phyloP scores from a whole-genome alignment of 2,329 filamentous ascomycete genomes.

The Botrytis paeoniae region DNA sequence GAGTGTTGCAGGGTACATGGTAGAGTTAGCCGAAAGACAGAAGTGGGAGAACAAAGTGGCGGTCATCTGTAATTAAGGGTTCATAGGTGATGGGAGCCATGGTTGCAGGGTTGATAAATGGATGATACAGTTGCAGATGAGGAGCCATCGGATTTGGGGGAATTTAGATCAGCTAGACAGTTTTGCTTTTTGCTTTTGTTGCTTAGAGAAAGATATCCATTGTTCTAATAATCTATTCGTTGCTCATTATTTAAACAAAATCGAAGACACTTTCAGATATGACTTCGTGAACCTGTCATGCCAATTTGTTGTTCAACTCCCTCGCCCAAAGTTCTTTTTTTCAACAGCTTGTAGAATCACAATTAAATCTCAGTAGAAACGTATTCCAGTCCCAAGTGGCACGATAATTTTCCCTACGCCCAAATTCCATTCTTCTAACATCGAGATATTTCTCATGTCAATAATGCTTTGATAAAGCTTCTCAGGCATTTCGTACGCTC shows the following conservation, averaged over 20 bases:
- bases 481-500: too few relatives aligned
- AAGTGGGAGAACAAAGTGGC: not conserved
- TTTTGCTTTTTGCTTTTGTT: not conserved
- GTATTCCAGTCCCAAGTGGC: not conserved
- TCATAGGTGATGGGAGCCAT: not conserved
- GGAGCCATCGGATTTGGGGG: not conserved
- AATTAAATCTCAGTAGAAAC: not conserved
- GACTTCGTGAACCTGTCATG: not conserved
- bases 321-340: too few relatives aligned
- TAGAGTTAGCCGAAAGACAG: constrained; percentile 34
- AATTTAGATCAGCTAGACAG: not conserved
- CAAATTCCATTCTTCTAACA: too few relatives aligned
- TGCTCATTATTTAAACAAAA: not conserved
- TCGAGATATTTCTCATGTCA: too few relatives aligned
- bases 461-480: too few relatives aligned
- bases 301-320: not conserved
- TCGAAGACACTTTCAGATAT: not conserved
- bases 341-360: not conserved
- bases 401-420: not conserved
- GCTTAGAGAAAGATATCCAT: constrained; percentile 12
- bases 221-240: not conserved
- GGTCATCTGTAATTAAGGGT: constrained; percentile 17
- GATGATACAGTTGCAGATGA: too few relatives aligned
- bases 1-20: constrained; percentile 45
- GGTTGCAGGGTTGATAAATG: not conserved